Evolutionary conservation across 139 green algal genomes (phyloP).

Genomic region (Chlorokybus atmophyticus): DNA sequence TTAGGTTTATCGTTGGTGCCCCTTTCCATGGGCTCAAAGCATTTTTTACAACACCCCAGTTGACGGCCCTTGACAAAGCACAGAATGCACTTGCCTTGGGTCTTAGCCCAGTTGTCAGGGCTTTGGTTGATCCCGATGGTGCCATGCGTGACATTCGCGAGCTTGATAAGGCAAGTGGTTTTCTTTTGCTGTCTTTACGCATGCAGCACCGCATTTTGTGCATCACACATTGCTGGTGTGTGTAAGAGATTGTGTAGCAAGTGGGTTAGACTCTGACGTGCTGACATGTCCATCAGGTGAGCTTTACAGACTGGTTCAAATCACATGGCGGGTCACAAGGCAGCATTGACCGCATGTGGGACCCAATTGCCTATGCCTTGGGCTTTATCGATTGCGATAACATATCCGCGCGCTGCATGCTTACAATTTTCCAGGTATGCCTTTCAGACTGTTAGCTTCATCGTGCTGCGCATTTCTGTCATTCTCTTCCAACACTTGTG

Average conservation of each 20-base stretch:
- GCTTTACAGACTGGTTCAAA: constrained; percentile 51
- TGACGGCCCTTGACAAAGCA: constrained; percentile 66
- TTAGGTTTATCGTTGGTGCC: constrained; percentile 73
- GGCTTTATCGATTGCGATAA: constrained; percentile 91
- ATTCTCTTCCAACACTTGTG: no score
- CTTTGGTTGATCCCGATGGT: constrained; percentile 83
- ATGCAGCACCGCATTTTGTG: no score
- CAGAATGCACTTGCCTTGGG: constrained; percentile 60
- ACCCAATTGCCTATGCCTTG: constrained; percentile 91
- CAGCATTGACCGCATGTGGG: constrained; percentile 90
- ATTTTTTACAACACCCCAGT: constrained; percentile 90
- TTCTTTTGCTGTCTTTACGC: no score
- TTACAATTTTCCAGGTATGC: constrained; percentile 70
- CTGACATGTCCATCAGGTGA: constrained; percentile 13
- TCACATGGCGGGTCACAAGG: constrained; percentile 55
- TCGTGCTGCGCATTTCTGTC: no score
- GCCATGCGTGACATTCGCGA: constrained; percentile 71
- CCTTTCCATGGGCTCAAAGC: constrained; percentile 81
- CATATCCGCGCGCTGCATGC: constrained; percentile 91
- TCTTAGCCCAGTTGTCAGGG: constrained; percentile 74
- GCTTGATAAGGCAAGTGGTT: constrained; percentile 46
- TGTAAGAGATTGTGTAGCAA: no score
- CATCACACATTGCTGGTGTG: no score
- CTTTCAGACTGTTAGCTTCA: no score
- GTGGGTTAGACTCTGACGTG: no score